Base-by-base conservation (phyloP, 305 asterid genomes). In the Fraxinus ornus region DNA sequence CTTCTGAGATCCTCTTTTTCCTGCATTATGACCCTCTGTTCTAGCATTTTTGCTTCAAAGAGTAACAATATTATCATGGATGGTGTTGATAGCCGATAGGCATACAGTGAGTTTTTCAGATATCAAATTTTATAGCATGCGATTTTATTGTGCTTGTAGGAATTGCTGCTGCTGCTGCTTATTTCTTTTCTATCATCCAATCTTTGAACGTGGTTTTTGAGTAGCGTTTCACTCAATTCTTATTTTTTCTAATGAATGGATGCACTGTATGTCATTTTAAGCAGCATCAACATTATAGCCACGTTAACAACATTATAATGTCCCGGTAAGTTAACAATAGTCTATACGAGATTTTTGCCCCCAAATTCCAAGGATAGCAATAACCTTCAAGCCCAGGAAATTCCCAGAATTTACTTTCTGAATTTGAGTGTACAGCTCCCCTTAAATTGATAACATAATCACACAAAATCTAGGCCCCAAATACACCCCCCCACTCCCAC, bases 21-120 rank as follows among this genome's bases (percentile, higher is more conserved):
- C 75, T 68, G 75, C 75, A 68, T 28, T 12, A 68, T 28, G 36
- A 66, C 1, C 1, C 36, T 26, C 32, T 66, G 74, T 12, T 66
- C 36, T 24, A 66, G 74, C 74, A 66, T 62, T 66, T 66, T 66
- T 66, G n/a, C 74, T 66, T 66, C 73, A 66, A 66, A 66, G 74
- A 66, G 74, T 66, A 26, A 5, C 32, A 12, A 24, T 66, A 26
- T 66, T 26, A 3, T 28, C 74, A 26, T 10, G n/a, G 36, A 66
- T 28, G 32, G 17, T 66, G 19, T 66, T 28, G n/a, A 47, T 47
- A 47, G 55, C 55, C 55, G 36, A 66, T 26, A 66, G 74, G 36
- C 74, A 66, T 66, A 12, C 36, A 26, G 19, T 4, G 36, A 26
- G 35, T 66, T 26, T 24, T 66, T 28, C 74, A 66, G 74, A 66